Percentiles rank a stretch among this genome's conserved stretches.
Conservation (phyloP, 116 monocot genomes). For the Iris pallida region DNA sequence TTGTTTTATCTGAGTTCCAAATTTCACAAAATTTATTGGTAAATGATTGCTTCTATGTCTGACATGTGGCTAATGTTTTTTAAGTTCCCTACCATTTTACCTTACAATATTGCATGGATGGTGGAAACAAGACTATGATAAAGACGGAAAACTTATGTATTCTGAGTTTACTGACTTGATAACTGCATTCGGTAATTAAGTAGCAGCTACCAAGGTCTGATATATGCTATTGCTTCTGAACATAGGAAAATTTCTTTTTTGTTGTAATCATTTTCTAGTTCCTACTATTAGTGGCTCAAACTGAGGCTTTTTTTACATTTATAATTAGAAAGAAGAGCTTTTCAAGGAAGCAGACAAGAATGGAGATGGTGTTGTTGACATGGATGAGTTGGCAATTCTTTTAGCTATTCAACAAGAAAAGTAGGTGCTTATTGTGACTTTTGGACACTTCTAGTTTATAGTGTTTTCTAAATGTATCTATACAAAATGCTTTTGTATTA, state of each 20-base stretch:
- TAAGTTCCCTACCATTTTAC: neutral
- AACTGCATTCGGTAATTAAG: conserved; percentile 76
- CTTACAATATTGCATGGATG: neutral
- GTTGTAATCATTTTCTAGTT: neutral
- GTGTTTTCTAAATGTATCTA: neutral
- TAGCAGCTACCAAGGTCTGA: conserved; percentile 64
- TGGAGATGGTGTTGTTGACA: conserved; percentile 79
- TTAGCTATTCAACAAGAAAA: conserved; percentile 75
- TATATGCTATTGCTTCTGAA: neutral
- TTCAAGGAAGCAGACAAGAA: conserved; percentile 89
- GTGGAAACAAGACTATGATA: conserved; percentile 68
- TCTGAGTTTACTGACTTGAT: conserved; percentile 80
- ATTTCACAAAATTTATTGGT: neutral
- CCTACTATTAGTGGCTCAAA: neutral
- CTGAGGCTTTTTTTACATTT: conserved; percentile 7
- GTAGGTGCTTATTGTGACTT: conserved; percentile 29
- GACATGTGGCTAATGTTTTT: neutral
- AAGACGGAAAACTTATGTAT: conserved; percentile 66
- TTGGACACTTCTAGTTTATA: neutral
- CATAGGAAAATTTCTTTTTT: neutral
- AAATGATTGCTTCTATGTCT: neutral
- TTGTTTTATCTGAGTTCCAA: neutral
- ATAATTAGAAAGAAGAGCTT: conserved; percentile 71
- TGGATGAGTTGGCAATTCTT: conserved; percentile 82
- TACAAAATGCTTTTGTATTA: neutral